Evolutionary conservation across 192 early-diverging fungal species (phyloP), one percentile per base, ranked within the genome.

Genomic region (Podila epicladia): DNA sequence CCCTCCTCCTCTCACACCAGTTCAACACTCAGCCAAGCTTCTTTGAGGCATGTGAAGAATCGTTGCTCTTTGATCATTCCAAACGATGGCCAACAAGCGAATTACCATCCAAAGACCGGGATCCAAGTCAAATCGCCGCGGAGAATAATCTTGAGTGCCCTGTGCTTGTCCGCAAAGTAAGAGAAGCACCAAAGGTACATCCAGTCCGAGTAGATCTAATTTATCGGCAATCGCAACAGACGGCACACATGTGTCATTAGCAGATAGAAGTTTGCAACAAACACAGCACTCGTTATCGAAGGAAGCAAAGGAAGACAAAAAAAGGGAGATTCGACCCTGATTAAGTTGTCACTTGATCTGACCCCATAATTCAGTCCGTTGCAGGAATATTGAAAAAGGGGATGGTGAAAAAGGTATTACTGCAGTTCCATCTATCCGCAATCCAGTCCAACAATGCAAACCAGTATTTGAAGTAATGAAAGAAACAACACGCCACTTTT

Each of bases 61-160:
- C 0, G 15, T 3, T 17, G 41, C 4, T 45, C 13, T 45, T 3
- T 15, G 3, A 45, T 45, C 41, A 4, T 45, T 45, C 13, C 4
- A 45, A 2, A 45, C 15, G 41, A 45, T 45, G 12, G 2, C 15
- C 13, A 45, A 71, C 11, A 62, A 60, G 37, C 9, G 37, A 65
- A 64, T 76, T 84, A 89, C 91, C 89, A 89, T 82, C 97, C 97
- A 87, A 95, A 94, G 49, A 99, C 82, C 12, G 97, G 97, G 22
- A 99, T 68, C 68, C 90, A 84, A 65, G 90, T 92, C 61, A 99
- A 88, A 58, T 89, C 90, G 49, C 91, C 83, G 74, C 96, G 97
- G 45, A 99, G 88, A 55, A 97, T 94, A 62, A 99, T 97, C 83
- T 97, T 98, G 59, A 99, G 65, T 62, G 87, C 89, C 19, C 93